These are phyloP conservation scores for Tuber borchii DNA, from an alignment of 495 filamentous ascomycete species.

Conservation along the genomic window DNA sequence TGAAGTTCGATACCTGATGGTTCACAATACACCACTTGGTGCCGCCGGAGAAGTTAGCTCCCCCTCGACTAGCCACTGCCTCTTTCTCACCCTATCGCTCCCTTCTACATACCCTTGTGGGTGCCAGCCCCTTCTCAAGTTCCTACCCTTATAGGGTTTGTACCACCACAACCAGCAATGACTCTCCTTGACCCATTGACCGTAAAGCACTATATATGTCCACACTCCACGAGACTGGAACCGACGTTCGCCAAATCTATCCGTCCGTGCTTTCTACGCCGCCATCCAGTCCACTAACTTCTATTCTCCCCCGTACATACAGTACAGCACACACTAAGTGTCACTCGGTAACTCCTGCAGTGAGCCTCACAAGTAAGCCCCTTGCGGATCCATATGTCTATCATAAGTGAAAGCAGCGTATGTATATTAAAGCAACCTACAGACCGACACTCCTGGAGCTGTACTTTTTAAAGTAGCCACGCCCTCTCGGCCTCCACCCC, in stretches of 20 bases:
- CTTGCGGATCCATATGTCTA: constrained; percentile 31
- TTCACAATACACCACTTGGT: constrained; percentile 9
- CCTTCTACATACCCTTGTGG: constrained; percentile 22
- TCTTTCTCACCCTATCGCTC: neutral
- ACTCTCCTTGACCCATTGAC: constrained; percentile 28
- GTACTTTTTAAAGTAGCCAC: constrained; percentile 32
- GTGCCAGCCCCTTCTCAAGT: constrained; percentile 29
- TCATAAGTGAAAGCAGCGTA: constrained; percentile 24
- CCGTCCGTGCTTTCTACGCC: constrained; percentile 22
- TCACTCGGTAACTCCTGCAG: constrained; percentile 35
- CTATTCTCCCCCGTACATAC: constrained; percentile 16
- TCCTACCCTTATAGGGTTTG: constrained; percentile 24
- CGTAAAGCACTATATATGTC: constrained; percentile 26
- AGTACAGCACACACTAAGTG: constrained; percentile 6
- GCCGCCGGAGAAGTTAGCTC: constrained; percentile 23
- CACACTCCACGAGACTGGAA: constrained; percentile 24
- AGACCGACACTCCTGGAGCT: constrained; percentile 24
- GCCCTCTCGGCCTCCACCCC: constrained; percentile 25
- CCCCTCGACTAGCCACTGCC: constrained; percentile 2
- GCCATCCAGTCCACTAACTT: constrained; percentile 2
- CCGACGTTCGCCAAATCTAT: constrained; percentile 30
- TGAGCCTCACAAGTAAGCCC: constrained; percentile 35
- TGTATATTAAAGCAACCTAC: constrained; percentile 14
- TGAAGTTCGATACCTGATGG: neutral
- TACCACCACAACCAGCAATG: constrained; percentile 26